Conservation (phyloP, 2,329 filamentous ascomycete genomes). For the Fusarium albosuccineum region DNA sequence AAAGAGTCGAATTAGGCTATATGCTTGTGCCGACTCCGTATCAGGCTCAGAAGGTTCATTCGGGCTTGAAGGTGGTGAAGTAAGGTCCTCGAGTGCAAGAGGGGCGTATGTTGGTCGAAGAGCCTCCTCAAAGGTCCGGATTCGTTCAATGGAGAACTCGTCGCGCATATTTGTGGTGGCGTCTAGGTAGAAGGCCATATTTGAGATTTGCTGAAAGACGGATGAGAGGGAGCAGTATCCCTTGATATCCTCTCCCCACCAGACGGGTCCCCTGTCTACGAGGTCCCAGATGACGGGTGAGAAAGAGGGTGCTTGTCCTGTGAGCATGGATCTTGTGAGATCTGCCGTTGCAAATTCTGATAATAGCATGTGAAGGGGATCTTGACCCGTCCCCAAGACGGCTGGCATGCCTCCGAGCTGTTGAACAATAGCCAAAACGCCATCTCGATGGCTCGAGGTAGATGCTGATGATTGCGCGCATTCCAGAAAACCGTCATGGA, state of each 20-base stretch:
- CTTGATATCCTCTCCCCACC: conserved; percentile 57
- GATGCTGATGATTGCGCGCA: conserved; percentile 48
- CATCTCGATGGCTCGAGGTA: conserved; percentile 52
- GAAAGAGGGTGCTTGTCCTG: conserved; percentile 54
- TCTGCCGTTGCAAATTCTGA: conserved; percentile 60
- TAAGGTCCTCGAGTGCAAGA: conserved; percentile 43
- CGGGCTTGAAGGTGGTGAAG: neutral
- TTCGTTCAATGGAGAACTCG: conserved; percentile 46
- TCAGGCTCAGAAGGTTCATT: conserved; percentile 26
- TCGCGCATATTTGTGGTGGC: conserved; percentile 27
- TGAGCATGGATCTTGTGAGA: conserved; percentile 57
- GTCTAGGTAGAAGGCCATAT: conserved; percentile 48
- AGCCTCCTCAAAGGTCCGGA: conserved; percentile 47
- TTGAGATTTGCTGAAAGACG: conserved; percentile 50
- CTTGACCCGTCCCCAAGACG: conserved; percentile 43
- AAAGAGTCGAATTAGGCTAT: conserved; percentile 55
- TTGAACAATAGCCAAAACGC: conserved; percentile 53
- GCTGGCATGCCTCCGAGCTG: conserved; percentile 47
- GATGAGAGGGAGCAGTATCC: conserved; percentile 51
- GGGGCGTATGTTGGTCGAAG: conserved; percentile 46
- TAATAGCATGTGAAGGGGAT: conserved; percentile 54
- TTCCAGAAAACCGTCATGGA: conserved; percentile 57
- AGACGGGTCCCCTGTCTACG: conserved; percentile 55
- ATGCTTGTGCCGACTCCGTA: conserved; percentile 50
- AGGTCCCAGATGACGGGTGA: conserved; percentile 53